Base-by-base conservation (phyloP, 805 yeast genomes). In the Debaryomyces prosopidis region DNA sequence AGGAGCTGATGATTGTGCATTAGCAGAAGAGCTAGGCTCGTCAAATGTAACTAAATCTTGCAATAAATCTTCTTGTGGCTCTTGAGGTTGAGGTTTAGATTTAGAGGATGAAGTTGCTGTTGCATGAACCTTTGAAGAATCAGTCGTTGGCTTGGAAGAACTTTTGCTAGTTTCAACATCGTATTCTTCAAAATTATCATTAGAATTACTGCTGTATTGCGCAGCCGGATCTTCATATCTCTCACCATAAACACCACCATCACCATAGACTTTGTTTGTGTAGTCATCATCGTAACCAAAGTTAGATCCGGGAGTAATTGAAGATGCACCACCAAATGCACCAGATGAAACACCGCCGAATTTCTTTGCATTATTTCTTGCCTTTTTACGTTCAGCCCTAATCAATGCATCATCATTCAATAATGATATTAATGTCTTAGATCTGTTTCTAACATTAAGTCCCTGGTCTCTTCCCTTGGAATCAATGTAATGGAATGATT, bases 381-480 rank as follows among this genome's bases (percentile, higher is more conserved):
- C 90, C 75, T 87, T 89, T 66, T 87, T 89, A 51, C 98, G 79
- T 65, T 91, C 98, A 33, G 81, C 71, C 51, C 98, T 80, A 42
- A 92, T 83, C 63, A 73, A 70, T 5, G 76, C 75, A 57, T 89
- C 96, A 64, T 89, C 96, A 55, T 82, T 82, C 53, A 94, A 75
- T 53, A 94, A 73, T 12, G 75, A 76, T 19, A 83, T 72, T 50
- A 94, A 74, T 51, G 82, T 84, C 65, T 89, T 87, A 26, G 97
- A 85, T 55, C 96, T 82, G 68, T 89, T 91, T 60, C 99, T 81
- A 46, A 94, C 96, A 62, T 92, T 91, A 54, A 90, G 82, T 43
- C 99, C 99, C 69, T 91, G 97, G 66, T 94, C 99, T 53, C 90
- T 82, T 27, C 97, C 97, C 63, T 89, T 87, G 15, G 90, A 81